Base-by-base conservation (phyloP, 495 filamentous ascomycete genomes). In the Tricharina praecox region DNA sequence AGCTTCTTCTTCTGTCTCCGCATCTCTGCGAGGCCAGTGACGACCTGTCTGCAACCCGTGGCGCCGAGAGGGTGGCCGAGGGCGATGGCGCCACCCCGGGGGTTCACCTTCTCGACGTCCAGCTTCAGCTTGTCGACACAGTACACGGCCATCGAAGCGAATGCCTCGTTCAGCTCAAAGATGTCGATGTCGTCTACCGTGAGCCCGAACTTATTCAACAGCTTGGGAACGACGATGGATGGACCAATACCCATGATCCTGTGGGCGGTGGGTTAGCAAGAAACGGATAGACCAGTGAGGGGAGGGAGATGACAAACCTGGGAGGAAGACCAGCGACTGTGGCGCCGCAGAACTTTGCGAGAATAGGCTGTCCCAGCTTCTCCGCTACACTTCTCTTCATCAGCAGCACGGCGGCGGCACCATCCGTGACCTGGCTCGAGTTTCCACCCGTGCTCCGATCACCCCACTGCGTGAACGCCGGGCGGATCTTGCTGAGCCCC, bases 181-280 rank as follows among this genome's bases (percentile, higher is more conserved):
- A 97, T 71, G 54, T 97, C 90, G 50, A 85, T 72, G 49, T 97
- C 88, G 38, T 78, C 68, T 44, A 92, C 70, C n/a, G 68, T 70
- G 51, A 97, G 62, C 60, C 77, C 74, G 75, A 78, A 79, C 68
- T 93, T 79, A 60, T 64, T 65, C 38, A 97, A 70, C 28, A 97
- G 72, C 73, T 97, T 97, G 52, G 90, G 90, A 56, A 97, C 93
- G 36, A 85, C 90, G 44, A 92, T 73, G 11, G 85, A 80, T 21
- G 90, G 90, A 23, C 90, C 90, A 52, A 97, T 95, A 47, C 90
- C 90, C 90, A 97, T 97, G 62, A 97, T 81, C n/a, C 43, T 32
- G 28, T 7, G 13, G 7, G 28, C 28, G 13, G 28, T 32, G 7
- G 13, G 28, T 13, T 13, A 7, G 28, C 7, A 13, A 7, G 28